phyloP scores from a whole-genome alignment of 73 alveolate species.

The Stentor coeruleus region DNA sequence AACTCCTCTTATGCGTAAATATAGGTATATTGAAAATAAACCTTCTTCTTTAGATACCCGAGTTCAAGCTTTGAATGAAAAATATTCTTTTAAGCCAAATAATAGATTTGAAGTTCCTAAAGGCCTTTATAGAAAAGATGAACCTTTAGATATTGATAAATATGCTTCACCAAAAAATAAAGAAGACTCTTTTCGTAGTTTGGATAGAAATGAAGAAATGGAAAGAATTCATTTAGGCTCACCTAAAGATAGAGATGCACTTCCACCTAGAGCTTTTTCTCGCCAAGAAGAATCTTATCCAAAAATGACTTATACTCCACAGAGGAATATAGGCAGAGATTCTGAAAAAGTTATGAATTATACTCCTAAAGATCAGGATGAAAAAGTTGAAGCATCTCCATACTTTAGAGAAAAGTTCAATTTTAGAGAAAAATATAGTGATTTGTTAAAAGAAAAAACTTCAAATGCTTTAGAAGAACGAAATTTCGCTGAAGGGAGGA shows the following conservation, averaged over 20 bases:
- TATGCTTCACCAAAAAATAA: not conserved
- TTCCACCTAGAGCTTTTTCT: not conserved
- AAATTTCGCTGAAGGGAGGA: not conserved
- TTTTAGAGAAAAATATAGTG: not conserved
- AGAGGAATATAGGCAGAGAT: too few relatives aligned
- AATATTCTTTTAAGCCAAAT: too few relatives aligned
- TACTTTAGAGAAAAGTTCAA: not conserved
- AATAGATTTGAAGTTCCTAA: not conserved
- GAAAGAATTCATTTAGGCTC: not conserved
- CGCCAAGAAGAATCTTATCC: not conserved
- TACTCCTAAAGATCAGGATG: not conserved
- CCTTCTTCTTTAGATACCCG: not conserved
- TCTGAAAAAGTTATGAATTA: not conserved
- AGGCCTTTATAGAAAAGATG: not conserved
- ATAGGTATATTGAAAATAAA: not conserved
- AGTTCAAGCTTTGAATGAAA: too few relatives aligned
- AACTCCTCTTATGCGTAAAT: not conserved
- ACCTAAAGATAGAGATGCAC: not conserved
- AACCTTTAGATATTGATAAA: too few relatives aligned
- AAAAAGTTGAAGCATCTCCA: not conserved
- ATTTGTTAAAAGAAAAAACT: too few relatives aligned
- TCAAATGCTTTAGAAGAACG: too few relatives aligned
- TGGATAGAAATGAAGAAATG: not conserved
- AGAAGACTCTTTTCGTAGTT: not conserved
- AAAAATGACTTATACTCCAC: not conserved